Evolutionary conservation across 495 filamentous ascomycete species (phyloP).

Genomic region (Hamigera avellanea): DNA sequence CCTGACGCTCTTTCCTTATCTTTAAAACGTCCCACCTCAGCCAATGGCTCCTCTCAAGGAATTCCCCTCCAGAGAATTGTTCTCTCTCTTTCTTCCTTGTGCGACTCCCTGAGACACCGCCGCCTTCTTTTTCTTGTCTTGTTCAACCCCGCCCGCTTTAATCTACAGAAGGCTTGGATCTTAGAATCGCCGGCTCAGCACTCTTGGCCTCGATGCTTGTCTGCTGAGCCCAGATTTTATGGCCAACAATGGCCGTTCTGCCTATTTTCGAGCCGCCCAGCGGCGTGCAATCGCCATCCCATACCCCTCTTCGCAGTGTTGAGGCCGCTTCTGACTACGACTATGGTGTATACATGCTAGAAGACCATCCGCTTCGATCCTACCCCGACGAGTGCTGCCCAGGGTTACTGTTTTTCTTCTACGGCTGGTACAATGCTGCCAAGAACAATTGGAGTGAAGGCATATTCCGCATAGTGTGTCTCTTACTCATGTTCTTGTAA

Average conservation of each 20-base stretch:
- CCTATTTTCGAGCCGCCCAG: not conserved
- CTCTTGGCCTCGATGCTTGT: too few relatives aligned
- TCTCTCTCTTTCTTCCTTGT: too few relatives aligned
- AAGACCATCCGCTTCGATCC: constrained; percentile 30
- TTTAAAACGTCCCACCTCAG: too few relatives aligned
- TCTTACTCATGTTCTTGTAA: constrained; percentile 23
- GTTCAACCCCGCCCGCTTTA: too few relatives aligned
- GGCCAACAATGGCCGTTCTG: not conserved
- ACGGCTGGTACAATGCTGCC: constrained; percentile 5
- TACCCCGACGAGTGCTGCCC: constrained; percentile 27
- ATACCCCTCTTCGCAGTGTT: not conserved
- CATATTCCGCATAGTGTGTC: constrained; percentile 13
- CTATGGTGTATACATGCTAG: constrained; percentile 22
- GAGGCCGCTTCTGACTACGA: constrained; percentile 10
- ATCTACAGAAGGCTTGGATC: not conserved
- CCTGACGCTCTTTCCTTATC: too few relatives aligned
- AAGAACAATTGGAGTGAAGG: constrained; percentile 14
- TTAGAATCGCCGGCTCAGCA: too few relatives aligned
- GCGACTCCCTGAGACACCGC: too few relatives aligned
- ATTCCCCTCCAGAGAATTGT: too few relatives aligned
- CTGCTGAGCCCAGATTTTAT: not conserved
- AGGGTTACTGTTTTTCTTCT: constrained; percentile 9
- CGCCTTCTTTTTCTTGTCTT: too few relatives aligned
- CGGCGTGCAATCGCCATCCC: not conserved
- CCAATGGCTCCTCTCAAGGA: too few relatives aligned